A percentile compares a stretch with the other conserved stretches of the same genome.
phyloP scores from a whole-genome alignment of 148 eudicot species.

The Cornus florida region DNA sequence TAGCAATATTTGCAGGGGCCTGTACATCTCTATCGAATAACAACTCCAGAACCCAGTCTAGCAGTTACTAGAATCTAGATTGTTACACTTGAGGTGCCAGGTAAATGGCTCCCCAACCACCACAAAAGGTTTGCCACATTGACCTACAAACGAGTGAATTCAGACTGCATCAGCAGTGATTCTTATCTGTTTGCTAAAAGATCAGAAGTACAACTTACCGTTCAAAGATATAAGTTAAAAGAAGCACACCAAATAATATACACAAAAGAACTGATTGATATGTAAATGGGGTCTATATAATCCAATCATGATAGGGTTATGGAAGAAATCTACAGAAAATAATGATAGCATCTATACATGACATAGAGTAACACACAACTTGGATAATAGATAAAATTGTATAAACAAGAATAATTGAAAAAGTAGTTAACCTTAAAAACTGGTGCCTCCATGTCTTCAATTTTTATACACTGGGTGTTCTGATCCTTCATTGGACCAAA shows the following conservation, averaged over 20 bases:
- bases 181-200: too few relatives aligned
- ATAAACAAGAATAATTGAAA: not conserved
- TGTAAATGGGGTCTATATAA: not conserved
- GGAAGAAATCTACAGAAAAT: not conserved
- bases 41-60: not conserved
- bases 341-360: not conserved
- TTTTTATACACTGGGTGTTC: constrained; percentile 27
- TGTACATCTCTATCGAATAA: not conserved
- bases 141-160: too few relatives aligned
- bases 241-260: not conserved
- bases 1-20: too few relatives aligned
- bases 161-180: too few relatives aligned
- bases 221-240: not conserved
- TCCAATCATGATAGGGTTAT: not conserved
- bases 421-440: constrained; percentile 40
- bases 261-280: not conserved
- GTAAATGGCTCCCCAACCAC: not conserved
- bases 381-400: not conserved
- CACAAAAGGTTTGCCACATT: not conserved
- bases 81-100: not conserved
- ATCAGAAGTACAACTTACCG: not conserved
- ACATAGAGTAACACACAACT: not conserved
- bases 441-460: constrained; percentile 46
- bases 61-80: not conserved
- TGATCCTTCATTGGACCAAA: constrained; percentile 52